These are phyloP conservation scores for Moesziomyces sp. DNA, from an alignment of 1,284 basidiomycete species.

Conservation along the genomic window DNA sequence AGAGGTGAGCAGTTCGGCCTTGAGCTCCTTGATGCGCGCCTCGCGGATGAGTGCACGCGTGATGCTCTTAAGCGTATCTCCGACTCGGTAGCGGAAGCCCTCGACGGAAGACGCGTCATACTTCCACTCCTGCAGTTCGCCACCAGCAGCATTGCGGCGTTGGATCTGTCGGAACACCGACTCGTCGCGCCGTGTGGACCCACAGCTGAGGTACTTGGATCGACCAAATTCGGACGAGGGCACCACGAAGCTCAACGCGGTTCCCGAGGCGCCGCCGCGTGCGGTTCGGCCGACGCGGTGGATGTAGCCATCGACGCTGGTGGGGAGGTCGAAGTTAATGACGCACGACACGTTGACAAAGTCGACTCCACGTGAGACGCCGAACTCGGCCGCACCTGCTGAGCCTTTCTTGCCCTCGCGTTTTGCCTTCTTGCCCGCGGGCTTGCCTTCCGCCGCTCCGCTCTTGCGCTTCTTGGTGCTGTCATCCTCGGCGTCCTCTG, in stretches of 20 bases:
- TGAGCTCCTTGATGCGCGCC: constrained; percentile 92
- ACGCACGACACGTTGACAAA: constrained; percentile 98
- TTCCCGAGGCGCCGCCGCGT: constrained; percentile 91
- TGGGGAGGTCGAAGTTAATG: constrained; percentile 96
- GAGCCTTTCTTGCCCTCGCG: constrained; percentile 11
- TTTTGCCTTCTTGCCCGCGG: constrained; percentile 1
- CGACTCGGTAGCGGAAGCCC: constrained; percentile 98
- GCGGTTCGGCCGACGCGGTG: constrained; percentile 97
- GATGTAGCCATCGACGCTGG: constrained; percentile 87
- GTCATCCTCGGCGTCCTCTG: constrained; percentile 1
- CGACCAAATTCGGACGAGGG: constrained; percentile 78
- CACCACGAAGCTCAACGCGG: constrained; percentile 90
- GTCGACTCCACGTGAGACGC: constrained; percentile 95
- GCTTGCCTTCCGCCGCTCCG: background rate
- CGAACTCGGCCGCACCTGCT: constrained; percentile 75
- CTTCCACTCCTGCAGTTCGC: constrained; percentile 87
- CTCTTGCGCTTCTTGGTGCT: constrained; percentile 34
- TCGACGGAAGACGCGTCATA: constrained; percentile 80
- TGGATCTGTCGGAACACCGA: constrained; percentile 73
- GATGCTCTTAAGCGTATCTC: constrained; percentile 89
- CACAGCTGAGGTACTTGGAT: constrained; percentile 71
- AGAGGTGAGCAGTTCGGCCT: constrained; percentile 90
- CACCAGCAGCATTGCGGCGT: constrained; percentile 55
- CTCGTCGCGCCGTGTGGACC: constrained; percentile 81
- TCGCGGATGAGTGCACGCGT: constrained; percentile 87